Conservation (phyloP, 495 filamentous ascomycete species). For the Cercophora samala region DNA sequence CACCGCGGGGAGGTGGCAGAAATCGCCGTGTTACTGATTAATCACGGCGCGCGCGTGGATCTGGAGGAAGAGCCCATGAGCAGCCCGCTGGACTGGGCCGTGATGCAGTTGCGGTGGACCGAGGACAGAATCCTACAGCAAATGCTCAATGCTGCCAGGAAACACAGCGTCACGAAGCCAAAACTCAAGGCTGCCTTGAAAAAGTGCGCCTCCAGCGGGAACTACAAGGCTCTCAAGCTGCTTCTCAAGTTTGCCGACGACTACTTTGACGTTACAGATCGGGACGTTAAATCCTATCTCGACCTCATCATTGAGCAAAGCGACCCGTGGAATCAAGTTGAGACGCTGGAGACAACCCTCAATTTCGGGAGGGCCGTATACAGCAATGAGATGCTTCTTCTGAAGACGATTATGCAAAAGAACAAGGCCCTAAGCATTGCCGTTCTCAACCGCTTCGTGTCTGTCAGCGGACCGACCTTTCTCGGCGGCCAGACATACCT, state of each 20-base stretch:
- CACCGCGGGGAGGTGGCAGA: slow-evolving; percentile 26
- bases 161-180: slow-evolving; percentile 16
- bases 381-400: slow-evolving; percentile 24
- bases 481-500: slow-evolving; percentile 27
- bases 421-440: slow-evolving; percentile 26
- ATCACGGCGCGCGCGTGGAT: slow-evolving; percentile 23
- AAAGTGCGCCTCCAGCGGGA: slow-evolving; percentile 23
- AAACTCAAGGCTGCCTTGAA: slow-evolving; percentile 23
- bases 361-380: slow-evolving; percentile 21
- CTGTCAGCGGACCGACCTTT: slow-evolving; percentile 21
- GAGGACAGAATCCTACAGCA: slow-evolving; percentile 23
- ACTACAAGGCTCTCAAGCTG: slow-evolving; percentile 24
- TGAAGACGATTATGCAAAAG: slow-evolving; percentile 23
- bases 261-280: slow-evolving; percentile 18
- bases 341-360: slow-evolving; percentile 27
- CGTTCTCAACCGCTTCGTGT: slow-evolving; percentile 26
- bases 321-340: slow-evolving; percentile 28
- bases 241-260: slow-evolving; percentile 21
- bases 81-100: slow-evolving; percentile 26
- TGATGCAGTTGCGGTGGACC: slow-evolving; percentile 26
- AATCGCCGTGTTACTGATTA: slow-evolving; percentile 21
- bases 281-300: slow-evolving; percentile 22
- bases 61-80: slow-evolving; percentile 25
- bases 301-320: slow-evolving; percentile 24
- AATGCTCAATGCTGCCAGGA: slow-evolving; percentile 22